Evolutionary conservation across 2,329 filamentous ascomycete species (phyloP).

Genomic region (Cryoendolithus antarcticus): DNA sequence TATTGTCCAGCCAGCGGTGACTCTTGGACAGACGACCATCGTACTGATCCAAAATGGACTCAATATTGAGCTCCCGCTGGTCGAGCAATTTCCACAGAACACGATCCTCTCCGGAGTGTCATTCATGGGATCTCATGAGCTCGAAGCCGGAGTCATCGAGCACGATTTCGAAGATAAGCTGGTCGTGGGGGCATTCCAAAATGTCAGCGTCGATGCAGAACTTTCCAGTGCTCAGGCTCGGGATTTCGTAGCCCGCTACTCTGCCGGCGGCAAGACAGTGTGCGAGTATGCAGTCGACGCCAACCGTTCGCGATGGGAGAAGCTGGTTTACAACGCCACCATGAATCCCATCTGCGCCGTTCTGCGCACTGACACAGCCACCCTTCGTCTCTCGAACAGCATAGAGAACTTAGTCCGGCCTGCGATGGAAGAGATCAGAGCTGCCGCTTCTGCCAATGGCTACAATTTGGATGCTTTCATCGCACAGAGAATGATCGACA

Average conservation of each 20-base stretch:
- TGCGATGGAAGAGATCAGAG: slow-evolving; percentile 39
- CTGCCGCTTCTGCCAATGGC: slow-evolving; percentile 31
- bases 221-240: slow-evolving; percentile 23
- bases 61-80: slow-evolving; percentile 45
- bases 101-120: slow-evolving; percentile 39
- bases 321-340: slow-evolving; percentile 37
- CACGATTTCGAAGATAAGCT: slow-evolving; percentile 40
- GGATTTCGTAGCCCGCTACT: slow-evolving; percentile 35
- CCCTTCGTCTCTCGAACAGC: slow-evolving; percentile 25
- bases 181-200: slow-evolving; percentile 37
- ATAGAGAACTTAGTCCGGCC: slow-evolving; percentile 36
- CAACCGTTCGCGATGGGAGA: slow-evolving; percentile 30
- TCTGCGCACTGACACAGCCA: slow-evolving; percentile 36
- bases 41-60: slow-evolving; percentile 48
- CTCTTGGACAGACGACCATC: slow-evolving; percentile 35
- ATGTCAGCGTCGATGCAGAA: slow-evolving; percentile 20
- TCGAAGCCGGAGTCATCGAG: slow-evolving; percentile 32
- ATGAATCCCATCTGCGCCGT: slow-evolving; percentile 41
- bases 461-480: slow-evolving; percentile 27
- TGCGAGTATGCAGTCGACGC: slow-evolving; percentile 30
- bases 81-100: slow-evolving; percentile 37
- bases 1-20: slow-evolving; percentile 39
- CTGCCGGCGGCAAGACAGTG: slow-evolving; percentile 30
- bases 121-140: slow-evolving; percentile 39
- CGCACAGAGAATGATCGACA: slow-evolving; percentile 31